Base-by-base conservation (phyloP, 306 rosid genomes). In the Nissolia schottii region DNA sequence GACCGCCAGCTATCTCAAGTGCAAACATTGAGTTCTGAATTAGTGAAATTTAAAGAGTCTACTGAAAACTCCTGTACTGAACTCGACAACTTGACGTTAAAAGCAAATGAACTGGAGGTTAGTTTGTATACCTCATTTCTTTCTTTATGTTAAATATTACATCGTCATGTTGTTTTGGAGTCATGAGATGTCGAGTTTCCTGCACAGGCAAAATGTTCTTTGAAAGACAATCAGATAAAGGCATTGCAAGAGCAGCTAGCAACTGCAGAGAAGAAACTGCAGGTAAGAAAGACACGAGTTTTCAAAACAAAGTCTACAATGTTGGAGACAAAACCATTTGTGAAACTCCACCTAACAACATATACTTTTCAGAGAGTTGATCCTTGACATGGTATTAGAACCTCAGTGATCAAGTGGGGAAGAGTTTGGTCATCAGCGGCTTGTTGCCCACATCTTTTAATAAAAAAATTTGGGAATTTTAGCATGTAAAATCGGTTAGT, bases 81-180 rank as follows among this genome's bases (percentile, higher is more conserved):
- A 78, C 75, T 90, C 83, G 93, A 84, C 67, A 79, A 55, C 78
- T 84, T 94, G 79, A 82, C 41, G 16, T 73, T 61, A 64, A 86
- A 83, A 85, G 73, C 82, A 40, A 83, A 41, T 61, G 90, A 88
- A 73, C 81, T 94, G 69, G 99, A 91, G 99, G 99, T 94, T 76
- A 68, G 74, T 46, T 51, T 56, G 51, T 23, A 56, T 55, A 37
- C 28, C 69, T 64, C 10, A 28, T 56, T 40, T 64, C 8, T 32
- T 57, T 41, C 16, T 45, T 37, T 15, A 23, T 12, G 1, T 49
- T 70, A 28, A 64, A 31, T 45, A 70, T 74, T 24, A 8, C 29
- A 15, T 12, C 18, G 28, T 64, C 14, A 24, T 71, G 43, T 22
- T 57, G 24, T 68, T 72, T 27, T 14, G 29, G 72, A 48, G 23